These are phyloP conservation scores for Botrytis paeoniae DNA, from an alignment of 2,329 filamentous ascomycete species.

Conservation along the genomic window DNA sequence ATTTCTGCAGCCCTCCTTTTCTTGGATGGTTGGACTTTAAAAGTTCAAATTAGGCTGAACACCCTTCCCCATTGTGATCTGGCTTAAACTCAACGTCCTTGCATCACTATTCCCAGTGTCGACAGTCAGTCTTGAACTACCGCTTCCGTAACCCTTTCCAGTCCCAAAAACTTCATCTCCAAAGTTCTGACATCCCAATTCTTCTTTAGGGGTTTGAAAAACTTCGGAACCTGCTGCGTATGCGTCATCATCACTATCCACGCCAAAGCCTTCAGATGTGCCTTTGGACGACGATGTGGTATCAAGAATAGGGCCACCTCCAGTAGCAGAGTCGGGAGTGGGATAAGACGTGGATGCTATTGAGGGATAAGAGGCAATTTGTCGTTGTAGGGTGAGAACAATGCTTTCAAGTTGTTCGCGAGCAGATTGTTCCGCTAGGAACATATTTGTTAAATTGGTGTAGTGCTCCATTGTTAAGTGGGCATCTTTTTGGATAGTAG, in stretches of 20 bases:
- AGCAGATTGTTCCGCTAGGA: slow-evolving; percentile 56
- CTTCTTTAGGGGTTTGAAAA: slow-evolving; percentile 53
- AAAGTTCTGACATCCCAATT: slow-evolving; percentile 39
- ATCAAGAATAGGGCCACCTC: slow-evolving; percentile 13
- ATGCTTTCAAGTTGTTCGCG: slow-evolving; percentile 55
- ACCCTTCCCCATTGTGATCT: slow-evolving; percentile 47
- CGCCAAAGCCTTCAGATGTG: slow-evolving; percentile 35
- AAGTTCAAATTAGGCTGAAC: slow-evolving; percentile 27
- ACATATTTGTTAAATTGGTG: slow-evolving; percentile 48
- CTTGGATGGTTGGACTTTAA: background rate
- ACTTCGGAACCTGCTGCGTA: slow-evolving; percentile 44
- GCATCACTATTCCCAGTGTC: slow-evolving; percentile 59
- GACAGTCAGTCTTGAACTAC: background rate
- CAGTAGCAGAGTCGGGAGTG: slow-evolving; percentile 14
- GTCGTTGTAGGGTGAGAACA: slow-evolving; percentile 48
- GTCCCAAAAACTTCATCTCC: slow-evolving; percentile 42
- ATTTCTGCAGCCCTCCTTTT: background rate
- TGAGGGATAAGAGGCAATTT: slow-evolving; percentile 25
- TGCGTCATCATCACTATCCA: slow-evolving; percentile 31
- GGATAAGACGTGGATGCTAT: slow-evolving; percentile 22
- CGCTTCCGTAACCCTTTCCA: slow-evolving; percentile 35
- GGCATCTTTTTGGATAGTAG: slow-evolving; percentile 31
- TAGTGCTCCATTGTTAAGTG: slow-evolving; percentile 46
- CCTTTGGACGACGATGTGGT: slow-evolving; percentile 2
- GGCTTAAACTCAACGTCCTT: slow-evolving; percentile 62